Percentiles rank a stretch among this genome's conserved stretches.
Evolutionary conservation across 202 grass and related monocot genomes (phyloP).

Genomic region (Brachypodium distachyon): DNA sequence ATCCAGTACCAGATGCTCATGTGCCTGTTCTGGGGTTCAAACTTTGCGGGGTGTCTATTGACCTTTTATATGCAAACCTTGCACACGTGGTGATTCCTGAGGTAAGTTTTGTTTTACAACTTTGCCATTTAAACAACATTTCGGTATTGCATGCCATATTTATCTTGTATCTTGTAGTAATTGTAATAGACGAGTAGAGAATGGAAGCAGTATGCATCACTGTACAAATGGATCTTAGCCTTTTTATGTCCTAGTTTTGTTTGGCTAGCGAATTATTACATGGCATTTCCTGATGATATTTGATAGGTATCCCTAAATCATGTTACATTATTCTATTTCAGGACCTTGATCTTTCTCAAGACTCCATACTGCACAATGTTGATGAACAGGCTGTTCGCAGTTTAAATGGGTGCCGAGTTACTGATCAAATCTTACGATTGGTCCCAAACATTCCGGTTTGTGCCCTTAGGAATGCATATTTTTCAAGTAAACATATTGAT

Average conservation of each 20-base stretch:
- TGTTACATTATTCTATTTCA: constrained; percentile 25
- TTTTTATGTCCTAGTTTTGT: not conserved
- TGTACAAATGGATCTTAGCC: not conserved
- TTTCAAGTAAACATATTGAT: not conserved
- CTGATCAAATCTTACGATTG: constrained; percentile 81
- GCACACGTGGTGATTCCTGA: constrained; percentile 83
- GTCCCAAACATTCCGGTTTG: constrained; percentile 77
- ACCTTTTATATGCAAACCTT: constrained; percentile 91
- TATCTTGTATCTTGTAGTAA: not conserved
- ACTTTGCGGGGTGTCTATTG: constrained; percentile 79
- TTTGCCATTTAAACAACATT: constrained; percentile 6
- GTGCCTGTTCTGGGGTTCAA: constrained; percentile 87
- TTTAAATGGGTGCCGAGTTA: constrained; percentile 90
- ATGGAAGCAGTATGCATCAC: not conserved
- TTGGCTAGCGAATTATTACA: constrained; percentile 4
- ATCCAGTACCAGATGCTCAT: constrained; percentile 97
- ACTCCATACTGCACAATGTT: constrained; percentile 79
- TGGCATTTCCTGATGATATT: not conserved
- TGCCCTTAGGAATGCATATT: constrained; percentile 6
- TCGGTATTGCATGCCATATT: not conserved
- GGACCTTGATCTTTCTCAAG: constrained; percentile 91
- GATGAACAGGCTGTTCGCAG: constrained; percentile 90
- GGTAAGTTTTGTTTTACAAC: constrained; percentile 39
- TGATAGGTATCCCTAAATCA: not conserved
- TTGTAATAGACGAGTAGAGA: not conserved